Base-by-base conservation (phyloP, 345 rosid genomes). In the Bruguiera parviflora region DNA sequence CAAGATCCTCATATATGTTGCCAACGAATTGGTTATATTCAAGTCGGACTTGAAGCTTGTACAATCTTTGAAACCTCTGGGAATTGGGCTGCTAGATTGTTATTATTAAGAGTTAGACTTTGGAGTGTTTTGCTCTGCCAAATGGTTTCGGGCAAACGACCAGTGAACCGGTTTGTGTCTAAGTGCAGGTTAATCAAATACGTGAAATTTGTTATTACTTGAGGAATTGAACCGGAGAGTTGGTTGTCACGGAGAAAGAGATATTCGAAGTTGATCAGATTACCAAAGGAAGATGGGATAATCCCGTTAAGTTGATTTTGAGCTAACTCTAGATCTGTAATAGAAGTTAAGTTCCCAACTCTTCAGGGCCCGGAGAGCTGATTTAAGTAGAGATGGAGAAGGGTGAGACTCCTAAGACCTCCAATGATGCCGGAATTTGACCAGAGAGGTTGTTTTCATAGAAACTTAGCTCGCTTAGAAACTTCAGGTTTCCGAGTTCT, bases 1-100 rank as follows among this genome's bases (percentile, higher is more conserved):
- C 69, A 19, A 79, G 57, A 27, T 53, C 64, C 6, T 71, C 53
- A 0, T 63, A 33, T 67, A 67, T 24, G 29, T 57, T 37, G 25
- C 72, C 72, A 2, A 65, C 29, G 16, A 69, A 53, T 51, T 49
- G 65, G 47, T 69, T 69, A 5, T 11, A 11, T 3, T 68, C 58
- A 58, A 68, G 72, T 3, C 47, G 19, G 18, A 68, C 24, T 6
- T 0, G 16, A 80, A 63, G 5, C 68, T 66, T 0, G 39, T 55
- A 21, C 79, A 78, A 6, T 81, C 75, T 46, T 28, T 66, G 29
- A 78, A 22, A 62, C 70, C 56, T 56, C 18, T 1, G 0, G 78
- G 74, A 15, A 81, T 37, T 1, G 37, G 60, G 0, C 82, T 0
- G 16, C 20, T 15, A 81, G 55, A 39, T 58, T 4, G 22, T 77